Percentiles rank a stretch among this genome's conserved stretches.
Conservation (phyloP, 1,284 basidiomycete genomes). For the Puccinia novopanici region DNA sequence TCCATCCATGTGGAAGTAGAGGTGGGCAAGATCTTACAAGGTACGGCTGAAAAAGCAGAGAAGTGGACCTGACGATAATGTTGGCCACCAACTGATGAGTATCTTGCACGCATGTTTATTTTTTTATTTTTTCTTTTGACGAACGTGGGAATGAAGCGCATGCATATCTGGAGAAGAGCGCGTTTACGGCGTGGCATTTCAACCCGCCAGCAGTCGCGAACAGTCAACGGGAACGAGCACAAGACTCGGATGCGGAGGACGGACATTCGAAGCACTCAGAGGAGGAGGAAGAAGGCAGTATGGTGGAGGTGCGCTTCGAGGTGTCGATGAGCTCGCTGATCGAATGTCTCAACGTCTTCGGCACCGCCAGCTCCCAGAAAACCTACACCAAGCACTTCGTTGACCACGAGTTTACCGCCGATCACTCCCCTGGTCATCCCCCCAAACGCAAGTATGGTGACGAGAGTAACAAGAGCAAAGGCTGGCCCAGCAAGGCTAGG, state of each 20-base stretch:
- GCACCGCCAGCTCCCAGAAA: constrained; percentile 37
- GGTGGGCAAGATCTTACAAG: constrained; percentile 37
- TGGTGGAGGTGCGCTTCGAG: constrained; percentile 22
- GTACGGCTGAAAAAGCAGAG: background rate
- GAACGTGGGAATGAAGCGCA: constrained; percentile 13
- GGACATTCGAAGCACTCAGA: background rate
- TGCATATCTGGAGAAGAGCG: constrained; percentile 35
- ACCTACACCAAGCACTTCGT: background rate
- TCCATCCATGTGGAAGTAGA: constrained; percentile 40
- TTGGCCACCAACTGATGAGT: too few species aligned
- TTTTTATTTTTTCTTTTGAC: background rate
- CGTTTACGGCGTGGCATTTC: constrained; percentile 41
- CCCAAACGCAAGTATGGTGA: background rate
- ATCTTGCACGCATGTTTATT: too few species aligned
- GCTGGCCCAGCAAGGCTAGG: background rate
- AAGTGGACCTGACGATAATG: too few species aligned
- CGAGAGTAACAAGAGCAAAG: background rate
- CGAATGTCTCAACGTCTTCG: constrained; percentile 42
- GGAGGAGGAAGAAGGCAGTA: background rate
- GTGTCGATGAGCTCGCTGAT: constrained; percentile 45
- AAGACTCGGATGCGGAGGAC: background rate
- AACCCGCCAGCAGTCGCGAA: constrained; percentile 4
- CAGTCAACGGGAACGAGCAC: background rate
- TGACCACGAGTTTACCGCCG: background rate
- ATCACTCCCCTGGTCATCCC: background rate